phyloP scores from a whole-genome alignment of 1,139 yeast genomes.

The Magnusiomyces clavatus region DNA sequence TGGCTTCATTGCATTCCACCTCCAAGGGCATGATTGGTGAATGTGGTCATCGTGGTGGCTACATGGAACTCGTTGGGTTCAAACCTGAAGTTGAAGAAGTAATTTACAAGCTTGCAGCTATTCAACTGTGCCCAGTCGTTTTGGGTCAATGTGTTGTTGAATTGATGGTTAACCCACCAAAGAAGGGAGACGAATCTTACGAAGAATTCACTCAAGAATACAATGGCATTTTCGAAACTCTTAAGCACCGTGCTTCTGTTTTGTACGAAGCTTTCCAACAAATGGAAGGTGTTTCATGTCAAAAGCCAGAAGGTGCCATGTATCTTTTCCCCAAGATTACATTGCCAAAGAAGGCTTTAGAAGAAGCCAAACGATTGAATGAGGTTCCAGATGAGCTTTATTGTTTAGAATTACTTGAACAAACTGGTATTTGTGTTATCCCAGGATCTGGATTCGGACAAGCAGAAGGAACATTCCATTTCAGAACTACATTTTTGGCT shows the following conservation, averaged over 20 bases:
- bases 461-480: constrained; percentile 75
- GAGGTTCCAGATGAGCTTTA: constrained; percentile 73
- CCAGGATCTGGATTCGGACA: constrained; percentile 98
- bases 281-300: constrained; percentile 78
- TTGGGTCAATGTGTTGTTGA: constrained; percentile 91
- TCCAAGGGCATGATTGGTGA: constrained; percentile 97
- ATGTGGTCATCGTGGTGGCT: constrained; percentile 99
- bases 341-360: constrained; percentile 54
- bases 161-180: constrained; percentile 89
- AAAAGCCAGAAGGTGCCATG: constrained; percentile 95
- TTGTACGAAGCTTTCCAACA: constrained; percentile 62
- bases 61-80: constrained; percentile 88
- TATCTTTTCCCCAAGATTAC: constrained; percentile 79
- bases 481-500: constrained; percentile 92
- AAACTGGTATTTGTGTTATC: constrained; percentile 94
- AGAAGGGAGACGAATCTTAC: constrained; percentile 66
- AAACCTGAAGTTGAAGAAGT: constrained; percentile 58
- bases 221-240: constrained; percentile 49
- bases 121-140: constrained; percentile 87
- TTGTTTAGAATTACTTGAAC: constrained; percentile 71
- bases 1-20: constrained; percentile 91
- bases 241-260: constrained; percentile 53
- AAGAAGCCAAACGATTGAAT: constrained; percentile 48
- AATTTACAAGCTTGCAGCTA: constrained; percentile 77
- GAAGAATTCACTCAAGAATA: constrained; percentile 59